A percentile compares a stretch with the other conserved stretches of the same genome.
Conservation (phyloP, 164 flowering plant species). For the Dillenia turbinata region DNA sequence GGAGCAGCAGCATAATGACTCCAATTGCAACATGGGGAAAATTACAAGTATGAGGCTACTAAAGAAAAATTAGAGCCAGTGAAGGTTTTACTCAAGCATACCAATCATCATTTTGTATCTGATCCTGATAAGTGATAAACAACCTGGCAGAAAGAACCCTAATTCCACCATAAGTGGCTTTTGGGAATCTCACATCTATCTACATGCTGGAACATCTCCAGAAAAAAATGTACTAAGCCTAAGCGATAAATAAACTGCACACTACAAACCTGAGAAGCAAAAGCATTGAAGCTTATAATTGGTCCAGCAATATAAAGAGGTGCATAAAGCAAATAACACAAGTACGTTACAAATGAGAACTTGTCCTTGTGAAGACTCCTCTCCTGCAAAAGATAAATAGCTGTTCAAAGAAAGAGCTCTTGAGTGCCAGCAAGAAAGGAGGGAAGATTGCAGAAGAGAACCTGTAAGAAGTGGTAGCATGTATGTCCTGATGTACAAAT, state of each 20-base stretch:
- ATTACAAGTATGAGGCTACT: no score
- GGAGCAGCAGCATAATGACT: no score
- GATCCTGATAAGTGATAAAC: no score
- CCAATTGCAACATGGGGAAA: no score
- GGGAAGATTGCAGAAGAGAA: slow-evolving; percentile 12
- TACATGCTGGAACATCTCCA: no score
- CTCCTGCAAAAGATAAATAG: slow-evolving; percentile 49
- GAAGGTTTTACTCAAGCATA: no score
- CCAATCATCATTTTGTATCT: no score
- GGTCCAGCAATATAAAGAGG: slow-evolving; percentile 98
- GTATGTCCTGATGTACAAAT: slow-evolving; percentile 63
- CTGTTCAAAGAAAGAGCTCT: slow-evolving; percentile 3
- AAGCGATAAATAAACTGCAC: neutral
- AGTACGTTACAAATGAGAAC: slow-evolving; percentile 56
- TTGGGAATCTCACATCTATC: no score
- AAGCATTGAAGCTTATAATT: slow-evolving; percentile 85
- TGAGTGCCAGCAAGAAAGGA: neutral
- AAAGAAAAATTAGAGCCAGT: no score
- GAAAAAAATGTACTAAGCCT: no score
- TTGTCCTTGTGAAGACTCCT: slow-evolving; percentile 40
- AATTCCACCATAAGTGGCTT: no score
- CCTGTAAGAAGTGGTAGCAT: slow-evolving; percentile 73
- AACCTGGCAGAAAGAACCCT: no score
- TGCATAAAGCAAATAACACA: slow-evolving; percentile 86
- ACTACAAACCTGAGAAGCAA: slow-evolving; percentile 79